phyloP scores from a whole-genome alignment of 768 basidiomycete genomes.

The Fomitopsis serialis region DNA sequence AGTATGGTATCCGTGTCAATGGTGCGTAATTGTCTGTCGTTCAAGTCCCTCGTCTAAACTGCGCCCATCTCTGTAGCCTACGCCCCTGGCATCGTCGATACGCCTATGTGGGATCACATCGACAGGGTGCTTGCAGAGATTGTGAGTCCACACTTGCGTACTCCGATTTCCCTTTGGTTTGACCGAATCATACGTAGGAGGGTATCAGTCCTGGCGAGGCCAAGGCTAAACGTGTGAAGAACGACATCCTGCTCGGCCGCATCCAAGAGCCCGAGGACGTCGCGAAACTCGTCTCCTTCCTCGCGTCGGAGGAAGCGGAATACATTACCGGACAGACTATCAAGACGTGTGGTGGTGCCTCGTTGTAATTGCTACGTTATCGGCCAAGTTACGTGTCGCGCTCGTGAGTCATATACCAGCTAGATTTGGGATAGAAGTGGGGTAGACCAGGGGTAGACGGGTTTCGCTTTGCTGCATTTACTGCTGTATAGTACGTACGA shows the following conservation, averaged over 20 bases:
- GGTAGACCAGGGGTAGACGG: background rate
- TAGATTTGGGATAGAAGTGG: background rate
- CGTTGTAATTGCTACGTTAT: conserved; percentile 8
- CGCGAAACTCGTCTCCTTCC: conserved; percentile 28
- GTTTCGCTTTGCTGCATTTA: background rate
- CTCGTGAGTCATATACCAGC: too few species aligned
- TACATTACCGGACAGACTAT: conserved; percentile 30
- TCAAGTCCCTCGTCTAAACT: background rate
- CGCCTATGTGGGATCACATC: conserved; percentile 29
- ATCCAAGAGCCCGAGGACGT: conserved; percentile 29
- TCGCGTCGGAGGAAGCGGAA: conserved; percentile 26
- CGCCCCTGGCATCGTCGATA: conserved; percentile 27
- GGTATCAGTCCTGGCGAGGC: conserved; percentile 22
- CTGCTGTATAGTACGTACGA: too few species aligned
- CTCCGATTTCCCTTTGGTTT: too few species aligned
- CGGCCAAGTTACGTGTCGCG: too few species aligned
- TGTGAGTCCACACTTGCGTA: conserved; percentile 8
- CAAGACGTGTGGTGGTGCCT: conserved; percentile 27
- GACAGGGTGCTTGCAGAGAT: conserved; percentile 24
- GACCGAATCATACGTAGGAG: conserved; percentile 13
- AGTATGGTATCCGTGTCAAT: conserved; percentile 28
- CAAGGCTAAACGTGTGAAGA: conserved; percentile 22
- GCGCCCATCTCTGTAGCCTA: conserved; percentile 20
- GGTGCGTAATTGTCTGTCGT: conserved; percentile 14
- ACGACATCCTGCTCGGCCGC: conserved; percentile 24